Percentiles rank a stretch among this genome's conserved stretches.
phyloP scores from a whole-genome alignment of 306 rosid genomes.

The Cyclanthera cordifolia region DNA sequence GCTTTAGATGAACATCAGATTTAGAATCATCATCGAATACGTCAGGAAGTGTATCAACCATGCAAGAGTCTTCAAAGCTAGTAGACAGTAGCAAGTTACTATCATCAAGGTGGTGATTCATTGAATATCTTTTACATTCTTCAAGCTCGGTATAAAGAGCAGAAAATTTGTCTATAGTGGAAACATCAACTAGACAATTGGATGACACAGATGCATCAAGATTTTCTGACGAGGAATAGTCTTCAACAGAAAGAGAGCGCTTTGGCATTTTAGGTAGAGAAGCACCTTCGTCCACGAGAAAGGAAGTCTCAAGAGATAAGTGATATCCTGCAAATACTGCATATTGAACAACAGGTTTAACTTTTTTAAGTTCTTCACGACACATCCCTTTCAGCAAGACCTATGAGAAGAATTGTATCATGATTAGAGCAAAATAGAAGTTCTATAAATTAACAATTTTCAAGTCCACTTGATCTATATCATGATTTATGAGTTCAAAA shows the following conservation, averaged over 20 bases:
- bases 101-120: slow-evolving; percentile 24
- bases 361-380: slow-evolving; percentile 77
- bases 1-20: slow-evolving; percentile 25
- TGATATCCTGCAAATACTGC: slow-evolving; percentile 97
- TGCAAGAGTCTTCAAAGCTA: slow-evolving; percentile 25
- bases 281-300: slow-evolving; percentile 98
- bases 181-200: slow-evolving; percentile 27
- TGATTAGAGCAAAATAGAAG: slow-evolving; percentile 18
- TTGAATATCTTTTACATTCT: slow-evolving; percentile 17
- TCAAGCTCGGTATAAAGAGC: slow-evolving; percentile 31
- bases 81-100: slow-evolving; percentile 24
- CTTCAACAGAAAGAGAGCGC: slow-evolving; percentile 25
- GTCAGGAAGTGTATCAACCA: slow-evolving; percentile 26
- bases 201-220: slow-evolving; percentile 21
- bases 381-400: slow-evolving; percentile 74
- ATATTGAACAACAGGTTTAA: slow-evolving; percentile 75
- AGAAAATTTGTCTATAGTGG: slow-evolving; percentile 23
- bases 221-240: slow-evolving; percentile 25
- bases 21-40: slow-evolving; percentile 25
- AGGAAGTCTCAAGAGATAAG: slow-evolving; percentile 93
- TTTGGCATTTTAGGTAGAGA: slow-evolving; percentile 62
- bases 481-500: background rate
- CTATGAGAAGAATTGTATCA: slow-evolving; percentile 31
- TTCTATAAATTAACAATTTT: background rate
- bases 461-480: background rate